Base-by-base conservation (phyloP, 495 filamentous ascomycete genomes). In the Penicillium goetzii region DNA sequence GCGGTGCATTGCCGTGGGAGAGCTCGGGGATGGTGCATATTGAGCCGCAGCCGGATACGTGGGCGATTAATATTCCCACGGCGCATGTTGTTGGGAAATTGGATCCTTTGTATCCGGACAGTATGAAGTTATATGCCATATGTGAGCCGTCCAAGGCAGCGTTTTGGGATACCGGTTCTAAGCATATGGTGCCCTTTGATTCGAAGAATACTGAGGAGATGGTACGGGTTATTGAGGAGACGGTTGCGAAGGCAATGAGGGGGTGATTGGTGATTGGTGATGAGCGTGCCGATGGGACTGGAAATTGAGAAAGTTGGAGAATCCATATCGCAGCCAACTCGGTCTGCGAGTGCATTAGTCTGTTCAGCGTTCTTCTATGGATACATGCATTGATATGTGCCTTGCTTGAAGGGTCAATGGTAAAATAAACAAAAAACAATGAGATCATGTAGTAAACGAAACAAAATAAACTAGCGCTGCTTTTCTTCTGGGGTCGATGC, bases 151-250 rank as follows among this genome's bases (percentile, higher is more conserved):
- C 68, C 0, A 69, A 74, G 62, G 68, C 71, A 47, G 61, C 63
- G 21, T 67, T 76, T 54, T 78, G 76, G 67, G 76, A 77, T 61
- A 75, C 78, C 61, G 76, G 77, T 2, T 72, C 68, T 25, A 75
- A 69, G 66, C 77, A 80, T 67, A 68, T 75, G 72, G 72, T 80
- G 41, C 76, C 77, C 2, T 78, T 78, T 69, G 75, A 80, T 71
- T 19, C 58, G 65, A 66, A 71, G 59, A 77, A 73, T 59, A 78
- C 68, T 17, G 68, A 75, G 32, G 68, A 60, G 28, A 79, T 79
- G 68, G 41, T 69, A 17, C 57, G 59, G 61, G 60, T 68, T 36
- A 74, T 79, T 56, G 68, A 74, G 56, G 71, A 68, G 62, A 66
- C 70, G 19, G 54, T 79, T 65, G 68, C 55, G 23, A 71, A 69